phyloP scores from a whole-genome alignment of 2,329 filamentous ascomycete species.

The Aspergillus tubingensis region DNA sequence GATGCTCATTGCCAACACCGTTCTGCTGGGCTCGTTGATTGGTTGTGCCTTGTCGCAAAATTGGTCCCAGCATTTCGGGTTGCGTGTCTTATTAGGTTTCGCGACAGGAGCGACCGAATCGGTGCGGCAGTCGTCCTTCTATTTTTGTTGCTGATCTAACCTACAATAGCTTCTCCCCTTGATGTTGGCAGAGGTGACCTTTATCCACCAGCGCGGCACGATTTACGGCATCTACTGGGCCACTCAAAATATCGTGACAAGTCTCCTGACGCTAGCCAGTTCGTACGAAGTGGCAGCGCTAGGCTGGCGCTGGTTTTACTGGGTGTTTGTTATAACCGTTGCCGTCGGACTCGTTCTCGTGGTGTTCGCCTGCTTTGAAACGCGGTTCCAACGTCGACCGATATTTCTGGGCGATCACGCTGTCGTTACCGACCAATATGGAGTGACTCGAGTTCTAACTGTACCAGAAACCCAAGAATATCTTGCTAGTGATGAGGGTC shows the following conservation, averaged over 20 bases:
- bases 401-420: slow-evolving; percentile 38
- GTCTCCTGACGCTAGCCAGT: slow-evolving; percentile 35
- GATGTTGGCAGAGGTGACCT: slow-evolving; percentile 44
- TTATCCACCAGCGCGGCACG: slow-evolving; percentile 42
- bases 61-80: slow-evolving; percentile 41
- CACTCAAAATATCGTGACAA: slow-evolving; percentile 39
- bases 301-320: slow-evolving; percentile 48
- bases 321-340: slow-evolving; percentile 41
- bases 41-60: slow-evolving; percentile 36
- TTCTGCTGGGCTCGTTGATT: slow-evolving; percentile 38
- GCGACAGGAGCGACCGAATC: slow-evolving; percentile 45
- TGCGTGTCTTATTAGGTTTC: slow-evolving; percentile 41
- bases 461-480: slow-evolving; percentile 31
- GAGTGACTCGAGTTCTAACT: slow-evolving; percentile 38
- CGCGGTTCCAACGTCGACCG: slow-evolving; percentile 39
- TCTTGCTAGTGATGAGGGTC: not conserved
- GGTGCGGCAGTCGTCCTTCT: slow-evolving; percentile 7
- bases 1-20: slow-evolving; percentile 33
- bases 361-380: slow-evolving; percentile 46
- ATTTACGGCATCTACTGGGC: slow-evolving; percentile 45
- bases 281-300: slow-evolving; percentile 40
- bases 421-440: slow-evolving; percentile 44
- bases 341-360: slow-evolving; percentile 40
- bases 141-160: not conserved
- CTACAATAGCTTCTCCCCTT: slow-evolving; percentile 35